Percentiles rank a stretch among this genome's conserved stretches.
These are phyloP conservation scores for Blastomyces percursus DNA, from an alignment of 2,329 filamentous ascomycete species.

Conservation along the genomic window DNA sequence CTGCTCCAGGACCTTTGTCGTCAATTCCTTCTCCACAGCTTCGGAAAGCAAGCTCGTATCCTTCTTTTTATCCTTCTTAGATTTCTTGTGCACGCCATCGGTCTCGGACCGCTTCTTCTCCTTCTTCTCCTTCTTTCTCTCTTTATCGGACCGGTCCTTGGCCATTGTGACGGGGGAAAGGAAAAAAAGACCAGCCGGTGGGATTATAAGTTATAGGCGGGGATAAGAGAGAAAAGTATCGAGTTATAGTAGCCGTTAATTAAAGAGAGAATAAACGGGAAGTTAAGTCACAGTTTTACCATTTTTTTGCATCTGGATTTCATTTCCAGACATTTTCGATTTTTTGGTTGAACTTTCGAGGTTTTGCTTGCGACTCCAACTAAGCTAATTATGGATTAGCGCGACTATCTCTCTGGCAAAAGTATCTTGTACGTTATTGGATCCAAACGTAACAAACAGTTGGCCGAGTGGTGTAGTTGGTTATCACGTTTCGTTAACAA, in stretches of 20 bases:
- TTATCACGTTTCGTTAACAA: conserved; percentile 6
- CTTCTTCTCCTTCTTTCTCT: conserved; percentile 38
- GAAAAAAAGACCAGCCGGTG: not conserved
- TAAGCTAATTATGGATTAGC: not conserved
- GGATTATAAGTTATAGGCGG: not conserved
- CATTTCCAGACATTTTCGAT: not conserved
- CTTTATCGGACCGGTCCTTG: conserved; percentile 34
- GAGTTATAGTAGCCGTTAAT: not conserved
- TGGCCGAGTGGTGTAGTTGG: conserved; percentile 5
- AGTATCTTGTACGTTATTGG: too few relatives aligned
- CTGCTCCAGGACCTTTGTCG: conserved; percentile 26
- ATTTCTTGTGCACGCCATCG: conserved; percentile 38
- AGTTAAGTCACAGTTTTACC: not conserved
- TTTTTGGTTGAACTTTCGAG: not conserved
- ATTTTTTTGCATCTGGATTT: not conserved
- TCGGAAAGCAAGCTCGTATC: conserved; percentile 30
- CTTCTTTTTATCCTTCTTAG: conserved; percentile 38
- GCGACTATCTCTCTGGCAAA: not conserved
- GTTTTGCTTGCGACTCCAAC: not conserved
- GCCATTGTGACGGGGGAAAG: conserved; percentile 27
- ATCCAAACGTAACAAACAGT: too few relatives aligned
- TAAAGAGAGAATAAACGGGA: not conserved
- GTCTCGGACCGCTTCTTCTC: conserved; percentile 32
- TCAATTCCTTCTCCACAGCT: conserved; percentile 32
- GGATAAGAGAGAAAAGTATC: not conserved